A percentile compares a stretch with the other conserved stretches of the same genome.
phyloP scores from a whole-genome alignment of 257 asterid genomes.

The Hygrophila difformis region DNA sequence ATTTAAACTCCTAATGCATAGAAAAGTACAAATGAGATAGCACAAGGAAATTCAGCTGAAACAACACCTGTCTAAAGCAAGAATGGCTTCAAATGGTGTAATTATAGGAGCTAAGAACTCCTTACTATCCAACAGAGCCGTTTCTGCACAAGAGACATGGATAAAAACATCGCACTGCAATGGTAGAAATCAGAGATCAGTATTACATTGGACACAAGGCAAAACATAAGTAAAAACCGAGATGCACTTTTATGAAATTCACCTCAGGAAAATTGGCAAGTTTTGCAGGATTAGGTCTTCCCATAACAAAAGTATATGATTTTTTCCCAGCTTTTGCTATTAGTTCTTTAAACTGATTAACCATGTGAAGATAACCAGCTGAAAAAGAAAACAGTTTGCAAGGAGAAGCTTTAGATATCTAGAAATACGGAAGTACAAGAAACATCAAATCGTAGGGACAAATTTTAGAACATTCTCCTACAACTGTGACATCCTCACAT shows the following conservation, averaged over 20 bases:
- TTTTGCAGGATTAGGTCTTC: constrained; percentile 92
- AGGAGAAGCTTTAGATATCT: constrained; percentile 18
- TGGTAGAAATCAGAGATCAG: constrained; percentile 11
- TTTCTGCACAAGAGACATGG: constrained; percentile 85
- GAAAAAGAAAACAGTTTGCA: constrained; percentile 27
- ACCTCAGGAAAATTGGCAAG: constrained; percentile 99
- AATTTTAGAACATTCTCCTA: constrained; percentile 2
- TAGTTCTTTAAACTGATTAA: constrained; percentile 77
- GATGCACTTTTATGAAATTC: constrained; percentile 7
- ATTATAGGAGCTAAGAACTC: constrained; percentile 95
- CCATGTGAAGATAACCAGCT: constrained; percentile 94
- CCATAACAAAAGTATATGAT: constrained; percentile 89
- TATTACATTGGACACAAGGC: constrained; percentile 1
- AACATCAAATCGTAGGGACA: background rate
- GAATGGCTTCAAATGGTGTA: constrained; percentile 92
- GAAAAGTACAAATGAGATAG: background rate
- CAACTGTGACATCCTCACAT: constrained; percentile 1
- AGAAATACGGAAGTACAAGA: constrained; percentile 7
- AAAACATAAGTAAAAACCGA: constrained; percentile 5
- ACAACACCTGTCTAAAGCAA: constrained; percentile 72
- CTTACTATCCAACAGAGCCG: constrained; percentile 85
- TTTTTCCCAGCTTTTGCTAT: constrained; percentile 80
- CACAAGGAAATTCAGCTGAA: constrained; percentile 4
- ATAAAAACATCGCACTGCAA: constrained; percentile 87
- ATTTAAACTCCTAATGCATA: too few relatives aligned